Conservation (phyloP, 139 green algal genomes). For the Chlorella ohadii region DNA sequence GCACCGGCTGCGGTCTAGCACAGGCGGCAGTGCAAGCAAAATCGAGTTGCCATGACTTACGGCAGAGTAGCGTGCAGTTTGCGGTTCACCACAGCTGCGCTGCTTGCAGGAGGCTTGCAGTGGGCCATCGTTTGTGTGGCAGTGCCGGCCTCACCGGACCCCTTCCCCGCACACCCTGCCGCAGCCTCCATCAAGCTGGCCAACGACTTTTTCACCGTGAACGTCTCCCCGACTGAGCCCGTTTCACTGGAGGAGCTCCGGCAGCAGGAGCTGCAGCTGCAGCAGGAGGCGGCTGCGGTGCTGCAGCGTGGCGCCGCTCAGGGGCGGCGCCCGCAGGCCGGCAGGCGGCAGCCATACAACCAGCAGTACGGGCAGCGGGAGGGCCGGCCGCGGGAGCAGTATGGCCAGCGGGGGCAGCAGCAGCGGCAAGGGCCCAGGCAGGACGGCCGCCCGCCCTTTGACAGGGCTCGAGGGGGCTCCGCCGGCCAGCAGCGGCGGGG, state of each 20-base stretch:
- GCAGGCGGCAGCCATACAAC: background rate
- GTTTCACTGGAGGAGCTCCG: background rate
- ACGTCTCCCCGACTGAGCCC: background rate
- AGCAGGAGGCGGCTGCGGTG: background rate
- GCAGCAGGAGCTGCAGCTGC: background rate
- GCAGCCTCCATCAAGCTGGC: conserved; percentile 30
- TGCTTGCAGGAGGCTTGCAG: no score
- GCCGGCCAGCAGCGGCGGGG: background rate
- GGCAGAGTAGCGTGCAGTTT: no score
- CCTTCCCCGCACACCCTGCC: background rate
- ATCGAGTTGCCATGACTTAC: no score
- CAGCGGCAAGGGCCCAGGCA: no score
- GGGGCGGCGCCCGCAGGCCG: background rate
- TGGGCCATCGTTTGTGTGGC: no score
- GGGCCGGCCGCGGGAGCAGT: background rate
- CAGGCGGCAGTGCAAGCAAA: no score
- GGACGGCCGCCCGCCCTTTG: no score
- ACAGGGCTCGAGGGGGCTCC: background rate
- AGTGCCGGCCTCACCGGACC: background rate
- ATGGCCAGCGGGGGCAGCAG: conserved; percentile 1
- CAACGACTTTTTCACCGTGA: conserved; percentile 47
- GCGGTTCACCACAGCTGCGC: no score
- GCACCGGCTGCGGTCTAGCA: no score
- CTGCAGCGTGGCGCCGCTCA: background rate
- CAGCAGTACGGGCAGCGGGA: background rate